These are phyloP conservation scores for Candida schatavii DNA, from an alignment of 805 yeast genomes.

Conservation along the genomic window DNA sequence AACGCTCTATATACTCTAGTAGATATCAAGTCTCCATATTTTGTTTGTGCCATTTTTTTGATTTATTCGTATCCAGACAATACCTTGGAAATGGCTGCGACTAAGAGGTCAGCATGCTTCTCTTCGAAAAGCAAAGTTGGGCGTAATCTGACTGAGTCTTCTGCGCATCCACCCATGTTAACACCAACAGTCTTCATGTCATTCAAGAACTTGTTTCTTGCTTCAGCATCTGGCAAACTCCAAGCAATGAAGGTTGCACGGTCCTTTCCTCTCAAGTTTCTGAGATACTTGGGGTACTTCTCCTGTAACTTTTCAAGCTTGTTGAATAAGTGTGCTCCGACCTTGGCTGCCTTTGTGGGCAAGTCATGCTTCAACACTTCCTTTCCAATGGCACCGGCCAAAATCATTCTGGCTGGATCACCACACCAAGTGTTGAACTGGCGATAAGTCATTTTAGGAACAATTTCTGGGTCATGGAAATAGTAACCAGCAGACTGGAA, in stretches of 20 bases:
- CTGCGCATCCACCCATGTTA: slow-evolving; percentile 86
- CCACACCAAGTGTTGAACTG: slow-evolving; percentile 96
- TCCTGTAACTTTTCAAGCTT: slow-evolving; percentile 51
- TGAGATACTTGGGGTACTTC: slow-evolving; percentile 51
- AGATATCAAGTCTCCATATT: no score
- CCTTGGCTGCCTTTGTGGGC: slow-evolving; percentile 51
- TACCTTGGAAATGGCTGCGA: slow-evolving; percentile 40
- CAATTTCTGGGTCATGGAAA: slow-evolving; percentile 69
- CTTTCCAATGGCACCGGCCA: slow-evolving; percentile 69
- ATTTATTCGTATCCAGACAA: slow-evolving; percentile 28
- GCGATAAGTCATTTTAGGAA: slow-evolving; percentile 78
- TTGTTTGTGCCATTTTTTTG: no score
- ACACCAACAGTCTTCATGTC: slow-evolving; percentile 65
- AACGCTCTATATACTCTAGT: background rate
- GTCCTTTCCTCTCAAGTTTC: slow-evolving; percentile 68
- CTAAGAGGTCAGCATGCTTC: slow-evolving; percentile 71
- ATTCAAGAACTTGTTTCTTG: slow-evolving; percentile 59
- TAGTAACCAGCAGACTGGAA: slow-evolving; percentile 88
- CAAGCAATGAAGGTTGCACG: slow-evolving; percentile 84
- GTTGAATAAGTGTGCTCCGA: slow-evolving; percentile 64
- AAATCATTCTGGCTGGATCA: slow-evolving; percentile 76
- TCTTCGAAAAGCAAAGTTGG: slow-evolving; percentile 77
- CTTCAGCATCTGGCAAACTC: slow-evolving; percentile 53
- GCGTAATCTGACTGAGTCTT: slow-evolving; percentile 72
- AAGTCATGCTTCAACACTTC: slow-evolving; percentile 64